Evolutionary conservation across 2,329 filamentous ascomycete species (phyloP).

Genomic region (Bipolaris bicolor): DNA sequence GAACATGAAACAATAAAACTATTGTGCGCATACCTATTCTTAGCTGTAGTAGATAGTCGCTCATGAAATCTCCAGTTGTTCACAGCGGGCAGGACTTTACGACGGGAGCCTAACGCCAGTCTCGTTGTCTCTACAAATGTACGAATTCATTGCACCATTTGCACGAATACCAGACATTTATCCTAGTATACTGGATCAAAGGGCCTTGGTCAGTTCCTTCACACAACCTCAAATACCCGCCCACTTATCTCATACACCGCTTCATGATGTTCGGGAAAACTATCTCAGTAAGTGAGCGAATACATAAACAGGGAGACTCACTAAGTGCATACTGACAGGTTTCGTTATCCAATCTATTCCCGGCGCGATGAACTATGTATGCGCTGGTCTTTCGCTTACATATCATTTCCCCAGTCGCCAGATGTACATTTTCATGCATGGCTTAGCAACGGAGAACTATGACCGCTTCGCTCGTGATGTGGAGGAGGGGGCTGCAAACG

Average conservation of each 20-base stretch:
- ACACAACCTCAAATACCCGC: neutral
- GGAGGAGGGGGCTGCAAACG: neutral
- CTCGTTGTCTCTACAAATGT: neutral
- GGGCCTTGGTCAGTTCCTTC: neutral
- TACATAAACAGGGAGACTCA: neutral
- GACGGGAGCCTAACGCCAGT: neutral
- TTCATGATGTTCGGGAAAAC: neutral
- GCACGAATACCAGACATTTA: neutral
- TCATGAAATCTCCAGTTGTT: neutral
- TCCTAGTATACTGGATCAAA: neutral
- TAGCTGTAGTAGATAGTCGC: neutral
- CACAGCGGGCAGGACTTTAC: neutral
- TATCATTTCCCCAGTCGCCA: constrained; percentile 23
- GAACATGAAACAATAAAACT: constrained; percentile 5
- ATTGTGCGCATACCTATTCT: neutral
- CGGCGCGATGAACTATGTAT: neutral
- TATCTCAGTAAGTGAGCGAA: neutral
- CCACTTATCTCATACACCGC: neutral
- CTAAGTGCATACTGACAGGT: neutral
- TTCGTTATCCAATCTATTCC: constrained; percentile 15
- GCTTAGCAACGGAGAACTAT: constrained; percentile 4
- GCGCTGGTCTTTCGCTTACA: constrained; percentile 23
- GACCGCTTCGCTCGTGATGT: constrained; percentile 1
- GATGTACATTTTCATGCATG: constrained; percentile 28
- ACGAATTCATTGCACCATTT: neutral